These are phyloP conservation scores for Aleurites moluccanus DNA, from an alignment of 441 rosid genomes.

Conservation along the genomic window DNA sequence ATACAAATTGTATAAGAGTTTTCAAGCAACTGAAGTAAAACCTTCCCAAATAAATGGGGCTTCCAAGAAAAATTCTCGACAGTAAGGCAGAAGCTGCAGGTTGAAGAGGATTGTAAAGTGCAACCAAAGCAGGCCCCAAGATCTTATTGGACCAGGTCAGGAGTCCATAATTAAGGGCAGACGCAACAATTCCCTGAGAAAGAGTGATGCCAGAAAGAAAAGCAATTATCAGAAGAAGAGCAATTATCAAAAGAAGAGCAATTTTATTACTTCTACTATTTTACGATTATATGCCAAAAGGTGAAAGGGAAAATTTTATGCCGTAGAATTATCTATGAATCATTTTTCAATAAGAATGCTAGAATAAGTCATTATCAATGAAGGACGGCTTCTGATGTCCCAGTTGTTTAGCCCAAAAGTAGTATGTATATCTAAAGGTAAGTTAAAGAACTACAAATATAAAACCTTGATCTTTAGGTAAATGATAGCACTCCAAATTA, in stretches of 20 bases:
- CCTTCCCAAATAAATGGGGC: constrained; percentile 95
- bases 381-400: background rate
- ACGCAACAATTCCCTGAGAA: constrained; percentile 74
- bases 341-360: background rate
- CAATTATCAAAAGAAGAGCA: background rate
- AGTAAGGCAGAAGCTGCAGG: constrained; percentile 88
- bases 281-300: background rate
- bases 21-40: constrained; percentile 24
- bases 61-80: constrained; percentile 87
- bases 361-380: background rate
- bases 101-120: constrained; percentile 97
- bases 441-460: background rate
- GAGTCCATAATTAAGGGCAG: constrained; percentile 86
- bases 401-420: background rate
- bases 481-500: background rate
- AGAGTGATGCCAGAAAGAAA: background rate
- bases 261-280: background rate
- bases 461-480: background rate
- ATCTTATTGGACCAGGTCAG: constrained; percentile 97
- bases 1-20: background rate
- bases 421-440: background rate
- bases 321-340: background rate
- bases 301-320: background rate
- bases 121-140: constrained; percentile 91
- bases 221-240: constrained; percentile 7